Evolutionary conservation across 768 basidiomycete species (phyloP), one percentile per base, ranked within the genome.

Genomic region (Boletellus emodensis): DNA sequence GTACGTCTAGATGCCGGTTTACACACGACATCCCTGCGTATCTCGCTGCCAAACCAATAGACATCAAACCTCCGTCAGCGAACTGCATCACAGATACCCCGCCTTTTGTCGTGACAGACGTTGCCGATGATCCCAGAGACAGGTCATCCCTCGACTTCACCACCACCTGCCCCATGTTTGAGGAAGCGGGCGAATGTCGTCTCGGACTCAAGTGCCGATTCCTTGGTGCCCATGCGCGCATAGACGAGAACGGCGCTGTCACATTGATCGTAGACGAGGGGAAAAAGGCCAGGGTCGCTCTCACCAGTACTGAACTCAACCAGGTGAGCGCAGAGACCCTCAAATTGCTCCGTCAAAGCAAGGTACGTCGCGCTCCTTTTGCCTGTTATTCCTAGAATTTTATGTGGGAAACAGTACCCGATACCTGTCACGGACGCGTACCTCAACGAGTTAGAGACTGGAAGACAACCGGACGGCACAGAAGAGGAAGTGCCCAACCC

Each of bases 181-280:
- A 64, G 17, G 67, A 67, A 44, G 61, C 62, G 39, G 60, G 59
- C 0, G 62, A 64, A 49, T 67, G 66, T 48, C 65, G 68, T 37
- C 56, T 67, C 14, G 96, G 94, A 11, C 84, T 89, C 67, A 91
- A 93, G 66, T 99, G 96, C 65, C 83, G 96, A 2, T 96, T 88
- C 69, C 78, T 96, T 6, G 85, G 87, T 12, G 84, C 80, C 3
- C 95, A 99, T 66, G 70, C 86, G 11, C 69, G 62, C 15, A 68
- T 70, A 33, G 72, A 76, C 30, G 75, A 74, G 14, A 68, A 72
- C 13, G 82, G 80, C 2, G 55, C 67, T 2, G 57, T 80, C 14
- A 65, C 66, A 22, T 61, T 86, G 1, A 52, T 76, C 0, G 70
- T 70, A 6, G 82, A 91, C 58, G 79, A 81, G 51, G 80, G 82